A percentile compares a stretch with the other conserved stretches of the same genome.
phyloP scores from a whole-genome alignment of 1,139 yeast species.

The Pichia sp. region DNA sequence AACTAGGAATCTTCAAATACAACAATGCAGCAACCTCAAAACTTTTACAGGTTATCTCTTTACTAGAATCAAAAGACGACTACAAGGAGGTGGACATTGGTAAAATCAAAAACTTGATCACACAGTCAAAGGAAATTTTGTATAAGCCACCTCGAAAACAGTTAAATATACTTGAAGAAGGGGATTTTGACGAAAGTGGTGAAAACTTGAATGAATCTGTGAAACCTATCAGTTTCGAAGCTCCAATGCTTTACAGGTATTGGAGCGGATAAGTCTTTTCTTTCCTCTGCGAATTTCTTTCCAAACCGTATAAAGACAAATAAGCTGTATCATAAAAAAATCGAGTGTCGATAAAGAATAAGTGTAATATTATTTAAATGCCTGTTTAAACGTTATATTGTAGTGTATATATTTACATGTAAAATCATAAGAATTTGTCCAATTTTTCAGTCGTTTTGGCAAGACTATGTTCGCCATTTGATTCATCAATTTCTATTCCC shows the following conservation, averaged over 20 bases:
- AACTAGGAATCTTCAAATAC: slow-evolving; percentile 66
- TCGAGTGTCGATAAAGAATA: background rate
- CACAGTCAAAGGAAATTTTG: slow-evolving; percentile 47
- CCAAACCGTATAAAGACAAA: background rate
- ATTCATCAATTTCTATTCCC: slow-evolving; percentile 7
- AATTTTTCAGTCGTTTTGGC: slow-evolving; percentile 12
- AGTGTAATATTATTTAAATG: slow-evolving; percentile 1
- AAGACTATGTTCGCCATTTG: background rate
- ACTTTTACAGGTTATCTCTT: slow-evolving; percentile 41
- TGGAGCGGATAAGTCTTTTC: slow-evolving; percentile 57
- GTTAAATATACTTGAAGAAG: slow-evolving; percentile 30
- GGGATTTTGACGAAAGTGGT: slow-evolving; percentile 16
- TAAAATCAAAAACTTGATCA: slow-evolving; percentile 34
- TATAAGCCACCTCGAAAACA: slow-evolving; percentile 46
- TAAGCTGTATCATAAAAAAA: background rate
- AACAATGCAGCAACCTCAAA: slow-evolving; percentile 50
- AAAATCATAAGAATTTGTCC: slow-evolving; percentile 18
- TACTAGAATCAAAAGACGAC: slow-evolving; percentile 30
- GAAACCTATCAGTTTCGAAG: slow-evolving; percentile 73
- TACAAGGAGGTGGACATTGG: slow-evolving; percentile 14
- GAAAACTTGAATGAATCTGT: slow-evolving; percentile 35
- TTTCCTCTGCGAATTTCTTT: background rate
- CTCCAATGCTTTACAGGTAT: slow-evolving; percentile 81
- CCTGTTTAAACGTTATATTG: background rate
- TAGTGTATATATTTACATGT: background rate